Evolutionary conservation across 2,329 filamentous ascomycete genomes (phyloP).

Genomic region (Metarhizium guizhouense): DNA sequence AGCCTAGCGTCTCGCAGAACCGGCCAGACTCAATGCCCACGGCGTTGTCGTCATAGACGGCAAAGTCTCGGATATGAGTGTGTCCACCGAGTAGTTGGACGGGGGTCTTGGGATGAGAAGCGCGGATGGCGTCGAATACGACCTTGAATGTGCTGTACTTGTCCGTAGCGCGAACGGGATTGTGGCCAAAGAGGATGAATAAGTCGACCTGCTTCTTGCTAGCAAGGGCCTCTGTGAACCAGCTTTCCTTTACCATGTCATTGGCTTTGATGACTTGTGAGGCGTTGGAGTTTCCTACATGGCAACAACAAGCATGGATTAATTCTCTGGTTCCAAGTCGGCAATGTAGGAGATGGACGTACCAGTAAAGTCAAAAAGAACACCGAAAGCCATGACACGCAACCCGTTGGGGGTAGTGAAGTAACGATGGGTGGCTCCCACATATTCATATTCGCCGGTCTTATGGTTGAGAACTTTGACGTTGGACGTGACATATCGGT

Average conservation of each 20-base stretch:
- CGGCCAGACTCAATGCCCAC: conserved; percentile 54
- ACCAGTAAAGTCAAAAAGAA: conserved; percentile 39
- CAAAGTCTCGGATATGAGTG: conserved; percentile 56
- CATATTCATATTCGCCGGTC: conserved; percentile 30
- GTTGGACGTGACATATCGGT: conserved; percentile 36
- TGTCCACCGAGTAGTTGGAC: conserved; percentile 60
- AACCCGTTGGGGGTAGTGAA: conserved; percentile 33
- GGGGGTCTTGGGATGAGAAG: conserved; percentile 44
- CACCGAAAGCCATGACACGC: conserved; percentile 34
- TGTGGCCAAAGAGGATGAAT: conserved; percentile 57
- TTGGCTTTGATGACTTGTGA: conserved; percentile 50
- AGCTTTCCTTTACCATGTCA: conserved; percentile 41
- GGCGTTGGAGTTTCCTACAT: conserved; percentile 46
- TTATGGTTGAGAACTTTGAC: conserved; percentile 31
- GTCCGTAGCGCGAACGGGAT: conserved; percentile 40
- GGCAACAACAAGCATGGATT: neutral
- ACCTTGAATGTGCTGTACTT: conserved; percentile 32
- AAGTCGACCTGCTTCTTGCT: conserved; percentile 47
- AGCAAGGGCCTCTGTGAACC: conserved; percentile 52
- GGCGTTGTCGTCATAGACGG: conserved; percentile 51
- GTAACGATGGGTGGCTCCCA: conserved; percentile 34
- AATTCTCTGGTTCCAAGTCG: conserved; percentile 8
- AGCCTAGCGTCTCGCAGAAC: conserved; percentile 62
- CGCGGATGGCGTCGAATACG: conserved; percentile 50
- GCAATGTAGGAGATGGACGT: conserved; percentile 22